Base-by-base conservation (phyloP, 140 eudicot species). In the Flaveria floridana region DNA sequence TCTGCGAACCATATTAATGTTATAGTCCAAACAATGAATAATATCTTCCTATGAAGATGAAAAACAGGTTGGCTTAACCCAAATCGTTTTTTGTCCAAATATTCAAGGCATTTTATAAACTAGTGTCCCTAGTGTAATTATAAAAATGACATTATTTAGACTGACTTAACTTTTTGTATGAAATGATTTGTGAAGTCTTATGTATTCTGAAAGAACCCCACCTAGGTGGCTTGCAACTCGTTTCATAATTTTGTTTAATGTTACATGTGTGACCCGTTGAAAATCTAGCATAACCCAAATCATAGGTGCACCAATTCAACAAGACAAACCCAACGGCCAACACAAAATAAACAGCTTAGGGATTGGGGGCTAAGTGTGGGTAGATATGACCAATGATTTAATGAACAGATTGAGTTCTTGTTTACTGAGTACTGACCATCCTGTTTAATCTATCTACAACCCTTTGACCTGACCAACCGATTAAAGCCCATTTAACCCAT, bases 1-100 rank as follows among this genome's bases (percentile, higher is more conserved):
- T 94, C 99, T 94, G 78, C 66, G 82, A 46, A 53, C 53, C 69
- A 57, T 55, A 67, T 66, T 11, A 39, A 66, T 66, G 18, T 39
- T 16, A 59, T 0, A 19, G 69, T 13, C 39, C 26, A 72, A 62
- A 42, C 52, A 50, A 20, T 56, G 4, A 48, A 39, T 70, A 20
- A 75, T 41, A 50, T 16, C 52, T 30, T 28, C 3, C 26, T 14
- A 64, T 46, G 26, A 3, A 14, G 30, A 59, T 19, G 52, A 37
- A 47, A 44, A 72, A 6, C 30, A 21, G 68, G 25, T 19, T 1
- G 25, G 15, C 34, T 21, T 25, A 8, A 62, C 68, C 9, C 68
- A 11, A 62, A 13, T 25, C 44, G 2, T 21, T 8, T 57, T 20
- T 10, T 13, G n/a, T 3, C 13, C 12, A 44, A 7, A 7, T 44